Base-by-base conservation (phyloP, 306 rosid genomes). In the Geum urbanum region DNA sequence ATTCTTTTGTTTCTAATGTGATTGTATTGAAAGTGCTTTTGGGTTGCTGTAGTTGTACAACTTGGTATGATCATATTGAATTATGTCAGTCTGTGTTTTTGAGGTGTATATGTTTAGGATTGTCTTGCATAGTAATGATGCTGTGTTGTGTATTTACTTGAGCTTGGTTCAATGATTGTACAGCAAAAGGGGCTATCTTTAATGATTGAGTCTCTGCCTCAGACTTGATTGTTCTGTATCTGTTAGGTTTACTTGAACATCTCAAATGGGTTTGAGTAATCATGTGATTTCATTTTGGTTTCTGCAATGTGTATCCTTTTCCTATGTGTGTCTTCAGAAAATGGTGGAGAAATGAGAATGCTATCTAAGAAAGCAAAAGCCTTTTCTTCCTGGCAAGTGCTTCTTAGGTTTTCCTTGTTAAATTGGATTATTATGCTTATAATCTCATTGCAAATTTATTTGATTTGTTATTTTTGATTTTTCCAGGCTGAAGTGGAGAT, bases 401-500 rank as follows among this genome's bases (percentile, higher is more conserved):
- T 37, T 61, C 27, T 24, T 24, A 24, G 27, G 27, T 24, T 9
- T 39, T 59, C 12, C 24, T 37, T 56, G 35, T 71, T 59, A 37
- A 56, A 49, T 62, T 52, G 72, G 50, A 15, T 22, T 61, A 14
- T 45, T 19, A 32, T 46, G 67, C 13, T 7, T 63, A 19, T 39
- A 18, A 20, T 62, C 24, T 71, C 57, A 76, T 72, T 45, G 47
- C 65, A 41, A 74, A 60, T 57, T 76, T 45, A 70, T 59, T 74
- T 49, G 77, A n/a, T n/a, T n/a, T n/a, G n/a, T n/a, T n/a, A n/a
- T n/a, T 37, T 71, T 70, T 73, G 73, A 70, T 82, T 81, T 1
- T 50, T 76, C 66, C 87, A 81, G 84, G 83, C 74, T 84, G 64
- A 69, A 73, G 73, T 9, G 71, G 75, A 79, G 83, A 72, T 75